These are phyloP conservation scores for Sphagnum tenellum DNA, from an alignment of 225 moss, liverwort and hornwort species.

Conservation along the genomic window DNA sequence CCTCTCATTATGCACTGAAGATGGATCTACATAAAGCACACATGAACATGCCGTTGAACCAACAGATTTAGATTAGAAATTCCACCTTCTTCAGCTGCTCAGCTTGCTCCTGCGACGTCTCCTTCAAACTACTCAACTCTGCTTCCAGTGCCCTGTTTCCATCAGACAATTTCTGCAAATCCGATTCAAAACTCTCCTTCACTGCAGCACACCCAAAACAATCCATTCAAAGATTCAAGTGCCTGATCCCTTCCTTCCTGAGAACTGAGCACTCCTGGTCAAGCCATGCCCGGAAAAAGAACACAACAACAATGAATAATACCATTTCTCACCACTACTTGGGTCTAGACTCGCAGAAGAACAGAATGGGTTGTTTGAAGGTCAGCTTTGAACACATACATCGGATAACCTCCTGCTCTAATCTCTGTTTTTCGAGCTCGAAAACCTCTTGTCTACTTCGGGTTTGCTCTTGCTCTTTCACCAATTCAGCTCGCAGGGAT, in stretches of 20 bases:
- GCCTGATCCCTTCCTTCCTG: too few species aligned
- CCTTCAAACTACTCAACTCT: conserved; percentile 21
- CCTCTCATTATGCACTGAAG: too few species aligned
- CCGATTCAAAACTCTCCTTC: conserved; percentile 15
- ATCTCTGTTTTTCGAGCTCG: conserved; percentile 21
- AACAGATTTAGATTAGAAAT: neutral
- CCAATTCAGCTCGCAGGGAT: conserved; percentile 17
- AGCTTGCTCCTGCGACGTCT: conserved; percentile 21
- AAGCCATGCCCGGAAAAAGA: too few species aligned
- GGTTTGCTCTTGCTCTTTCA: conserved; percentile 13
- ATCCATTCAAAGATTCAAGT: too few species aligned
- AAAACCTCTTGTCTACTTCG: conserved; percentile 16
- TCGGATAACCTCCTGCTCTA: conserved; percentile 37
- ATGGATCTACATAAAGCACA: too few species aligned
- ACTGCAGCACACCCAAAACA: conserved; percentile 2
- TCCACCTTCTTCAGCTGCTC: conserved; percentile 20
- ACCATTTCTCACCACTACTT: too few species aligned
- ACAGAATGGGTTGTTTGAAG: too few species aligned
- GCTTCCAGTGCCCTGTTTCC: conserved; percentile 29
- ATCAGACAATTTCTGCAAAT: conserved; percentile 21
- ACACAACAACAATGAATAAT: too few species aligned
- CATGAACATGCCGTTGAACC: too few species aligned
- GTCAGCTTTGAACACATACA: conserved; percentile 12
- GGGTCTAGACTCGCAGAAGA: too few species aligned
- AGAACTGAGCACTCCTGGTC: too few species aligned